Conservation (phyloP, 2,329 filamentous ascomycete genomes). For the Penicillium rolfsii region DNA sequence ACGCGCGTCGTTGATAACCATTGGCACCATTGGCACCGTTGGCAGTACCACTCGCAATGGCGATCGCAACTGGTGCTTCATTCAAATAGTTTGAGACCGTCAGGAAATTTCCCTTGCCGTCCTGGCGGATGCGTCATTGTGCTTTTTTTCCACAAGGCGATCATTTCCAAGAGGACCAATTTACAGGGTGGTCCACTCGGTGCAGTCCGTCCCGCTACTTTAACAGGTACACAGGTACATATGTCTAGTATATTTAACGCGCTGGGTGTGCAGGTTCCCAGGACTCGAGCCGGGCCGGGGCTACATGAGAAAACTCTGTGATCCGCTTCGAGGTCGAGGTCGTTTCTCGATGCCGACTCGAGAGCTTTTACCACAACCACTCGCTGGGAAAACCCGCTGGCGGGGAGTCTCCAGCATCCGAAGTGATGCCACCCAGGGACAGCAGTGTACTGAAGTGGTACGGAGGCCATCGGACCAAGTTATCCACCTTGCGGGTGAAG, state of each 20-base stretch:
- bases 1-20: neutral
- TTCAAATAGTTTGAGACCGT: neutral
- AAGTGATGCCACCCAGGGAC: conserved; percentile 11
- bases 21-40: neutral
- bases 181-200: neutral
- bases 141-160: neutral
- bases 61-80: neutral
- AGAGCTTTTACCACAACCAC: neutral
- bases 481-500: conserved; percentile 2
- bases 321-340: neutral
- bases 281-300: neutral
- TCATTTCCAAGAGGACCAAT: neutral
- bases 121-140: neutral
- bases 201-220: neutral
- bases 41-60: neutral
- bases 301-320: neutral
- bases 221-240: conserved; percentile 1
- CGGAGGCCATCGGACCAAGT: neutral
- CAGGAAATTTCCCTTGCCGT: neutral
- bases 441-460: neutral
- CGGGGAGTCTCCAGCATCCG: neutral
- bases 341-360: neutral
- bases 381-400: neutral
- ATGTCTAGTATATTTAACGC: neutral
- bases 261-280: neutral